Conservation (phyloP, 306 rosid species). For the Castanopsis chinensis region DNA sequence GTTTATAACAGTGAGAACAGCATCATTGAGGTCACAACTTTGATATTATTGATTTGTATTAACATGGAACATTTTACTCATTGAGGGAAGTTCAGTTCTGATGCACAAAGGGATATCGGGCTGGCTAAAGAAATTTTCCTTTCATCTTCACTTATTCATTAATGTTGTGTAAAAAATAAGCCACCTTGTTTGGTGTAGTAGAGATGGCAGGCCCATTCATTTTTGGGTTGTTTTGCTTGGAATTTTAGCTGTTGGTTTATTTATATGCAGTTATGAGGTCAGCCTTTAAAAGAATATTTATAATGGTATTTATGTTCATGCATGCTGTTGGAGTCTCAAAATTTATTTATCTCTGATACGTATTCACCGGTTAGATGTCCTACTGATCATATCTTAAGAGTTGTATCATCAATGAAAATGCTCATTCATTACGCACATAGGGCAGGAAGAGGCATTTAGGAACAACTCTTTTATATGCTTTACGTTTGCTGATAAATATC, state of each 20-base stretch:
- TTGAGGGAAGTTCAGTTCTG: background rate
- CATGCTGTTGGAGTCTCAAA: background rate
- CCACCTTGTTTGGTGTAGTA: background rate
- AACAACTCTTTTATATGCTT: constrained; percentile 18
- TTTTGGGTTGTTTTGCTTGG: background rate
- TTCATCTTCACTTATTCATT: background rate
- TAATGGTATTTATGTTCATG: background rate
- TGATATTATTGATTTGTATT: background rate
- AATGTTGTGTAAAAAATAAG: background rate
- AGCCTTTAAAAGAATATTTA: background rate
- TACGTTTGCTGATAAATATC: constrained; percentile 12
- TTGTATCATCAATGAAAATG: background rate
- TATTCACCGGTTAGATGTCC: background rate
- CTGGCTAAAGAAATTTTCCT: background rate
- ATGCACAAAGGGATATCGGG: background rate
- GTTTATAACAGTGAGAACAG: background rate
- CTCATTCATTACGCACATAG: background rate
- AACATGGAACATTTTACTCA: background rate
- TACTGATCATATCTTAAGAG: background rate
- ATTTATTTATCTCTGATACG: background rate
- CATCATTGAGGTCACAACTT: background rate
- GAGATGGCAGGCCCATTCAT: background rate
- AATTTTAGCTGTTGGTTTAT: constrained; percentile 2
- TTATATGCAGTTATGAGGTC: constrained; percentile 10
- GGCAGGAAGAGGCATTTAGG: constrained; percentile 5